A percentile compares a stretch with the other conserved stretches of the same genome.
phyloP scores from a whole-genome alignment of 176 grass and related monocot species.

The Puya raimondii region DNA sequence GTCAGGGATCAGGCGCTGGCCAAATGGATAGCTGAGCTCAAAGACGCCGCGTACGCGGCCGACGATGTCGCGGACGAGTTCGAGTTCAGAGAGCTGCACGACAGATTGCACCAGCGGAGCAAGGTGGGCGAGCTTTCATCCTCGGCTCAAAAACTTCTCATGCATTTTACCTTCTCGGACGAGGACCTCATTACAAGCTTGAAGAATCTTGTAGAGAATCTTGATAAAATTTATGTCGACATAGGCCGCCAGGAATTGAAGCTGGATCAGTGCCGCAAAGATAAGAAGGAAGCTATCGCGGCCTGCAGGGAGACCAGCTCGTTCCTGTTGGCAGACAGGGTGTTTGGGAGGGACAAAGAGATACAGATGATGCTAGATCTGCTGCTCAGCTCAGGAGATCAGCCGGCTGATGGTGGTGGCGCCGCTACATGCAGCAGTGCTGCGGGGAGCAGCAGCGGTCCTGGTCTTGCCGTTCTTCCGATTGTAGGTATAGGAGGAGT shows the following conservation, averaged over 20 bases:
- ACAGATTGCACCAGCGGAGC: constrained; percentile 7
- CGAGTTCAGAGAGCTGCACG: constrained; percentile 5
- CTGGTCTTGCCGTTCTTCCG: background rate
- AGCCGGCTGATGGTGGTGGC: no score
- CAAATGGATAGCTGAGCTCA: constrained; percentile 8
- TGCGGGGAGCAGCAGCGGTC: background rate
- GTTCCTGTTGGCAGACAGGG: background rate
- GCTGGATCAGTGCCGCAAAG: background rate
- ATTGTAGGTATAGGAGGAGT: constrained; percentile 23
- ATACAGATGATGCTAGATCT: constrained; percentile 9
- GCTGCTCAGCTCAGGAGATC: background rate
- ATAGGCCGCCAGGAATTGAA: background rate
- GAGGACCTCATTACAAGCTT: constrained; percentile 6
- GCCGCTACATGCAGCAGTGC: background rate
- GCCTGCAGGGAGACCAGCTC: constrained; percentile 12
- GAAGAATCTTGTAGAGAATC: constrained; percentile 4
- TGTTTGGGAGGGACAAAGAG: background rate
- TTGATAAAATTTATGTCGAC: constrained; percentile 7
- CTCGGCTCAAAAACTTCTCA: constrained; percentile 10
- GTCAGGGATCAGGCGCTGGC: constrained; percentile 16
- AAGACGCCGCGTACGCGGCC: constrained; percentile 1
- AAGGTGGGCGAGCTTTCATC: constrained; percentile 19
- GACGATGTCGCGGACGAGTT: constrained; percentile 25
- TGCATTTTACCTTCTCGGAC: constrained; percentile 14
- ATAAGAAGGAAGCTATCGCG: background rate